These are phyloP conservation scores for Zygoascus ofunaensis DNA, from an alignment of 805 yeast genomes.

Conservation along the genomic window DNA sequence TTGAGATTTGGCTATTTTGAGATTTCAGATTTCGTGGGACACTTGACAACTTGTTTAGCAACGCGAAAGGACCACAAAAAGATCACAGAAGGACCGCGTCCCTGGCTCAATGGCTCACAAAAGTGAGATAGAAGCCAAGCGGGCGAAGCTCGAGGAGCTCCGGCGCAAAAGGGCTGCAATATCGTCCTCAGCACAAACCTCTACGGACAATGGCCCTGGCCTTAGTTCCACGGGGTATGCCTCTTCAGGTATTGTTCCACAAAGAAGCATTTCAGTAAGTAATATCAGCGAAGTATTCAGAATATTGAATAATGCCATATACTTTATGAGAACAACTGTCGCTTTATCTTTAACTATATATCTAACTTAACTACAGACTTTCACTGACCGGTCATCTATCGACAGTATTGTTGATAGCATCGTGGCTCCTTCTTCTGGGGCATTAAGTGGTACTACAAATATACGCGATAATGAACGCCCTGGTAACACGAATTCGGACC, in stretches of 20 bases:
- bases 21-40: too few relatives aligned
- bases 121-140: slow-evolving; percentile 45
- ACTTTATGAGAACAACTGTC: too few relatives aligned
- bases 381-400: not conserved
- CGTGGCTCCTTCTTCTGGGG: not conserved
- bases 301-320: not conserved
- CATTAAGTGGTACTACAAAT: not conserved
- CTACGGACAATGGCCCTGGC: too few relatives aligned
- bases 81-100: too few relatives aligned
- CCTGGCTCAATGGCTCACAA: slow-evolving; percentile 28
- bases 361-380: not conserved
- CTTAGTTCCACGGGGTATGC: not conserved
- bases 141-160: slow-evolving; percentile 43
- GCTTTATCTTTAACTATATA: too few relatives aligned
- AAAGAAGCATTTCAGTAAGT: not conserved
- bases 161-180: slow-evolving; percentile 22
- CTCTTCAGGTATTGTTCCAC: not conserved
- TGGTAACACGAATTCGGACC: too few relatives aligned
- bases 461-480: not conserved
- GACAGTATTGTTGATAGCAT: not conserved
- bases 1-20: too few relatives aligned
- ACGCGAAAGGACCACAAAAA: too few relatives aligned
- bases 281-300: slow-evolving; percentile 1
- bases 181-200: not conserved
- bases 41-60: too few relatives aligned